Conservation (phyloP, 495 filamentous ascomycete species). For the Xylaria cubensis region DNA sequence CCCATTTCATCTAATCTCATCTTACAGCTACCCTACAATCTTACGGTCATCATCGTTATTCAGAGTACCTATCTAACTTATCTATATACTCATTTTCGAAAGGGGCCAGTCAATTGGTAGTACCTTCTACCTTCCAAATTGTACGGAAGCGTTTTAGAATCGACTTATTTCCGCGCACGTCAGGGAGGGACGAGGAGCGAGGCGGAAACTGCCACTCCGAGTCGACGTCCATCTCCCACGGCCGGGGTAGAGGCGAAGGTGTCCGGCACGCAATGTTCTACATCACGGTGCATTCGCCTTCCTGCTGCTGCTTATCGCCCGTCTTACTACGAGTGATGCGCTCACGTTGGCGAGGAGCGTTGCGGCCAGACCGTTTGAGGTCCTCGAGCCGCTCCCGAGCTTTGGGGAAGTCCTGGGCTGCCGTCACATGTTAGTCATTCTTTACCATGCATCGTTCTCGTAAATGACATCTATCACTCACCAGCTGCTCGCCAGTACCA, state of each 20-base stretch:
- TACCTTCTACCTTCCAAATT: neutral
- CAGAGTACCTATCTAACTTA: neutral
- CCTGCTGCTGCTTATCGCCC: constrained; percentile 81
- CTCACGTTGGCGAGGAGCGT: constrained; percentile 70
- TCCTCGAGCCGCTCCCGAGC: constrained; percentile 91
- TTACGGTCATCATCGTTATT: constrained; percentile 15
- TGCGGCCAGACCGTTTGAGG: constrained; percentile 79
- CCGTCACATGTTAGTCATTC: constrained; percentile 20
- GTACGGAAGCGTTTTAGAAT: constrained; percentile 15
- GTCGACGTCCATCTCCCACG: constrained; percentile 22
- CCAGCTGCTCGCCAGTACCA: constrained; percentile 99
- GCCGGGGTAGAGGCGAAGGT: neutral
- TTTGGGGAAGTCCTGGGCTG: constrained; percentile 93
- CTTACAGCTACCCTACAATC: neutral
- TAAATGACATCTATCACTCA: constrained; percentile 58
- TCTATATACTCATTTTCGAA: constrained; percentile 1
- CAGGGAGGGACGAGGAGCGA: neutral
- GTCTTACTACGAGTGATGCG: constrained; percentile 82
- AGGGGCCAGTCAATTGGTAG: neutral
- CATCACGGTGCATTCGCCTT: constrained; percentile 87
- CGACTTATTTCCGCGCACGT: neutral
- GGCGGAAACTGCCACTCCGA: constrained; percentile 22
- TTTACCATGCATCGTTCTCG: neutral
- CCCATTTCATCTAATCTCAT: neutral
- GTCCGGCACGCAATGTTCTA: constrained; percentile 48